Evolutionary conservation across 192 early-diverging fungal genomes (phyloP).

Genomic region (Thoreauomyces humboldtii): DNA sequence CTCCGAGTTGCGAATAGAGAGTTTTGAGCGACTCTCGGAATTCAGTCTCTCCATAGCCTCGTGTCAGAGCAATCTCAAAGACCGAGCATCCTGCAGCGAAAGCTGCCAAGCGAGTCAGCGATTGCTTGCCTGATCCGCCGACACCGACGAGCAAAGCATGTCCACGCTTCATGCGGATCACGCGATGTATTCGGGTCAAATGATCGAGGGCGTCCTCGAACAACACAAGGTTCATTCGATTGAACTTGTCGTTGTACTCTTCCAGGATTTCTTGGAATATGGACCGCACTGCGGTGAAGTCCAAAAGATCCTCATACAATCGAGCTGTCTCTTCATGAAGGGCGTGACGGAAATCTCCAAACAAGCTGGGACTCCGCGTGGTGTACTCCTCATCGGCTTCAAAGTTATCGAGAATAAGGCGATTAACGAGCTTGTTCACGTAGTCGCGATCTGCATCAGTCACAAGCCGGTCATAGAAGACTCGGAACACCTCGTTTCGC

Average conservation of each 20-base stretch:
- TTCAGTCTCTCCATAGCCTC: constrained; percentile 58
- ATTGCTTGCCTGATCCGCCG: constrained; percentile 63
- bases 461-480: constrained; percentile 57
- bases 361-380: constrained; percentile 52
- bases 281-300: constrained; percentile 57
- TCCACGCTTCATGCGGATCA: constrained; percentile 55
- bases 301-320: constrained; percentile 60
- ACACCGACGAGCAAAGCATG: constrained; percentile 60
- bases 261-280: constrained; percentile 60
- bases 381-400: constrained; percentile 54
- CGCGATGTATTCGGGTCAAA: constrained; percentile 53
- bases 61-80: constrained; percentile 56
- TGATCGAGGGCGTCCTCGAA: constrained; percentile 64
- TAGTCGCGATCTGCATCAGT: constrained; percentile 53
- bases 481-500: constrained; percentile 56
- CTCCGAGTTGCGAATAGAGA: constrained; percentile 47
- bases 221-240: constrained; percentile 62
- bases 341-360: constrained; percentile 61
- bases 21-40: constrained; percentile 54
- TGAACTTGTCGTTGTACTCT: constrained; percentile 61
- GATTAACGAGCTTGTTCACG: constrained; percentile 56
- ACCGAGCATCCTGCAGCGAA: constrained; percentile 57
- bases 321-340: constrained; percentile 56
- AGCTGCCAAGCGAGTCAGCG: constrained; percentile 51
- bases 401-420: constrained; percentile 56